Percentiles rank a stretch among this genome's conserved stretches.
These are phyloP conservation scores for Coemansia sp. DNA, from an alignment of 192 early-diverging fungal genomes.

Conservation along the genomic window DNA sequence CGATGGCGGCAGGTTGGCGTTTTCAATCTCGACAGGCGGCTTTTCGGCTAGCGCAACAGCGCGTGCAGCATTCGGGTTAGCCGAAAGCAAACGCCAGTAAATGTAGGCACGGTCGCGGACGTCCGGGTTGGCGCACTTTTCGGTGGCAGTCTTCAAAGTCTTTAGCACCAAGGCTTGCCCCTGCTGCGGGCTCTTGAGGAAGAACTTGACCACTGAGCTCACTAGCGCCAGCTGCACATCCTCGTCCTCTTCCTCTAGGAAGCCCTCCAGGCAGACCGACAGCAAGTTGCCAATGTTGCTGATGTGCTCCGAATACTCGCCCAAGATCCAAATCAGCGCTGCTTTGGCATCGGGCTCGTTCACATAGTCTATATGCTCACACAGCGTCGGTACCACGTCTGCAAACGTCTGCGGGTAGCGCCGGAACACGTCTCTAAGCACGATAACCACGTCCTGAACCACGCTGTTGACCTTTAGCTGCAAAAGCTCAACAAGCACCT, in stretches of 20 bases:
- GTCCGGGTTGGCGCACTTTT: conserved; percentile 89
- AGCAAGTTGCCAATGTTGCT: conserved; percentile 79
- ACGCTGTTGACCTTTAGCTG: conserved; percentile 85
- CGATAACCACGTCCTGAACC: conserved; percentile 87
- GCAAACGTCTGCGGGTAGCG: conserved; percentile 89
- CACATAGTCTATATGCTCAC: conserved; percentile 83
- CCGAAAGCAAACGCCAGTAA: conserved; percentile 94
- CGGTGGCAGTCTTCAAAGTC: conserved; percentile 82
- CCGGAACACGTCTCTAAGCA: conserved; percentile 93
- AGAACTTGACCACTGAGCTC: conserved; percentile 88
- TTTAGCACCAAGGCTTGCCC: conserved; percentile 84
- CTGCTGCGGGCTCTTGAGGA: conserved; percentile 83
- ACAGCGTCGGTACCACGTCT: conserved; percentile 78
- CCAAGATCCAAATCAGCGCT: conserved; percentile 92
- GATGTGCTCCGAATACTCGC: conserved; percentile 90
- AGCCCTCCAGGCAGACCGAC: conserved; percentile 72
- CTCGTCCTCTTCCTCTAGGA: conserved; percentile 75
- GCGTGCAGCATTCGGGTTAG: conserved; percentile 90
- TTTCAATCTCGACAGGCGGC: conserved; percentile 75
- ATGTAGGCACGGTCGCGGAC: conserved; percentile 94
- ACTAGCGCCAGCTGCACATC: conserved; percentile 89
- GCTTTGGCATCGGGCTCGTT: conserved; percentile 90
- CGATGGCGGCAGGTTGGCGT: conserved; percentile 58
- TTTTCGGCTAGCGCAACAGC: conserved; percentile 86
- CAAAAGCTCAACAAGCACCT: conserved; percentile 85